Evolutionary conservation across 2,329 filamentous ascomycete species (phyloP).

Genomic region (Phialemoniopsis sp.): DNA sequence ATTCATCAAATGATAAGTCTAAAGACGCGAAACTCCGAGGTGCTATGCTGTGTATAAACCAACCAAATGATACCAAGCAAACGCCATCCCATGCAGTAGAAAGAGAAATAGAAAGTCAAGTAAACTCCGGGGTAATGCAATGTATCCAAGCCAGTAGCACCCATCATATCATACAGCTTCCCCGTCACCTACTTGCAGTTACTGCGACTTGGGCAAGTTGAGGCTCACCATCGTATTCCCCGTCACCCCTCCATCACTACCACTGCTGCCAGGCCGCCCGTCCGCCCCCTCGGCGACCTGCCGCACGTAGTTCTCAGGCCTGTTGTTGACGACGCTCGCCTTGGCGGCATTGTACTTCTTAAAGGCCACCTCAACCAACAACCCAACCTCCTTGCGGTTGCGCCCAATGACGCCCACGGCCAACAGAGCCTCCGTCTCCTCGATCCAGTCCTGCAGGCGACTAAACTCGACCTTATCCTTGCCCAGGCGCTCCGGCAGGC

Average conservation of each 20-base stretch:
- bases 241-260: not conserved
- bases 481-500: constrained; percentile 40
- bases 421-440: constrained; percentile 44
- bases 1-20: too few relatives aligned
- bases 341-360: constrained; percentile 38
- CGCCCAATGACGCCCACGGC: constrained; percentile 34
- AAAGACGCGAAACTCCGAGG: too few relatives aligned
- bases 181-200: not conserved
- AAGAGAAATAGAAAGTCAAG: too few relatives aligned
- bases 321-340: constrained; percentile 33
- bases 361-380: constrained; percentile 35
- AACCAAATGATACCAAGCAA: too few relatives aligned
- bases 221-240: constrained; percentile 1
- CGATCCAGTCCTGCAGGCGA: constrained; percentile 47
- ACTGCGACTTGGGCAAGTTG: not conserved
- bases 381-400: constrained; percentile 34
- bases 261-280: not conserved
- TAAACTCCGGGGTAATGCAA: too few relatives aligned
- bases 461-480: constrained; percentile 41
- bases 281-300: constrained; percentile 5
- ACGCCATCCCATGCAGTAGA: too few relatives aligned
- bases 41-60: too few relatives aligned
- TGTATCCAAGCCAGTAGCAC: too few relatives aligned
- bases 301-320: constrained; percentile 9
- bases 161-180: too few relatives aligned